Conservation (phyloP, 345 rosid genomes). For the Citrus unshiu region DNA sequence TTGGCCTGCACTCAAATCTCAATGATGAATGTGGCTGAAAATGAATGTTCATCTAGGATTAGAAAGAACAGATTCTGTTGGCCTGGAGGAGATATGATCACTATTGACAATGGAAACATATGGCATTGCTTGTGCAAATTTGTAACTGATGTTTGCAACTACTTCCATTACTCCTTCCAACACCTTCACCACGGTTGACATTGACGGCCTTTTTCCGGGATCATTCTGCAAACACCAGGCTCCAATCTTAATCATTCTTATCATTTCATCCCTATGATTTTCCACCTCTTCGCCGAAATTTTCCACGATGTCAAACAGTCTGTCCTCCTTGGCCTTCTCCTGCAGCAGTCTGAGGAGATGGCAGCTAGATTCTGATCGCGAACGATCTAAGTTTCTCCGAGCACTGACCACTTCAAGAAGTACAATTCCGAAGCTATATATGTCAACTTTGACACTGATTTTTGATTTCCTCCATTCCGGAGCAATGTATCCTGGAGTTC, state of each 20-base stretch:
- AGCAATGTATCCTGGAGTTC: constrained; percentile 24
- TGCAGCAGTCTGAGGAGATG: constrained; percentile 22
- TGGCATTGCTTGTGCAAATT: neutral
- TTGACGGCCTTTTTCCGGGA: constrained; percentile 23
- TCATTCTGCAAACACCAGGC: constrained; percentile 36
- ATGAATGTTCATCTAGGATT: constrained; percentile 14
- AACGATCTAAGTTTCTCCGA: constrained; percentile 10
- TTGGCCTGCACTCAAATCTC: neutral
- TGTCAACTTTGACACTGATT: constrained; percentile 31
- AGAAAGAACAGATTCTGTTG: constrained; percentile 8
- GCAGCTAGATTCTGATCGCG: constrained; percentile 8
- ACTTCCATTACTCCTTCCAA: constrained; percentile 24
- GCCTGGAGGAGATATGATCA: neutral
- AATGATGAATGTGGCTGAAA: neutral
- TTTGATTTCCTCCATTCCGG: constrained; percentile 20
- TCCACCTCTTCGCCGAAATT: constrained; percentile 1
- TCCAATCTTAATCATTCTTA: constrained; percentile 18
- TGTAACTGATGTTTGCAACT: neutral
- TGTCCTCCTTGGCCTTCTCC: constrained; percentile 19
- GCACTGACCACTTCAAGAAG: constrained; percentile 29
- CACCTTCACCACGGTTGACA: constrained; percentile 30
- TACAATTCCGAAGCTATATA: constrained; percentile 35
- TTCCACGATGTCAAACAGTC: constrained; percentile 24
- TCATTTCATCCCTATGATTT: constrained; percentile 10
- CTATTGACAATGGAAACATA: neutral